phyloP scores from a whole-genome alignment of 352 stramenopile genomes.

The Pythium dissotocum region DNA sequence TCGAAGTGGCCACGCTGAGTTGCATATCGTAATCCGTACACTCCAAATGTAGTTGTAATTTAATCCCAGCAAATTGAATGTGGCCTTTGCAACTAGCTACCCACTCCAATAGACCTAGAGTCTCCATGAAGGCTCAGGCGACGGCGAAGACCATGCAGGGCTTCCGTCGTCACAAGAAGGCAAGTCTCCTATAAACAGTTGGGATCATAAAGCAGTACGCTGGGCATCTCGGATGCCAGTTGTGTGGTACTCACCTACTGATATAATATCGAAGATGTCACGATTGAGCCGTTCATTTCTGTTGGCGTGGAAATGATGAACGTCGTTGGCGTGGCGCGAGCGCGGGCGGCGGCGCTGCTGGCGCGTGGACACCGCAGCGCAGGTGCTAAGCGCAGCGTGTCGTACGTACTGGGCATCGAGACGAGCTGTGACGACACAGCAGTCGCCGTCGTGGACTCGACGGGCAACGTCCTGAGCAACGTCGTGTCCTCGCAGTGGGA shows the following conservation, averaged over 20 bases:
- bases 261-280: not conserved
- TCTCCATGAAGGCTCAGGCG: not conserved
- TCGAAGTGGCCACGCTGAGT: not conserved
- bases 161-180: too few relatives aligned
- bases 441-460: constrained; percentile 87
- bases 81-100: not conserved
- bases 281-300: constrained; percentile 9
- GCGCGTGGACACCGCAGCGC: not conserved
- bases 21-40: constrained; percentile 4
- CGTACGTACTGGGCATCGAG: constrained; percentile 94
- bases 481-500: constrained; percentile 94
- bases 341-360: constrained; percentile 6
- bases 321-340: not conserved
- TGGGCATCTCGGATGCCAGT: not conserved
- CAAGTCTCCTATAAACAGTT: too few relatives aligned
- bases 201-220: not conserved
- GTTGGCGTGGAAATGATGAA: constrained; percentile 15
- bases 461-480: constrained; percentile 92
- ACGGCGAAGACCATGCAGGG: too few relatives aligned
- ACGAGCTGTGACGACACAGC: constrained; percentile 96
- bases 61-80: constrained; percentile 11
- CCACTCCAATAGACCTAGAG: not conserved
- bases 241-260: not conserved
- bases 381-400: constrained; percentile 21
- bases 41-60: constrained; percentile 5